Evolutionary conservation across 1,284 basidiomycete species (phyloP).

Genomic region (Ustilago xerochloae): DNA sequence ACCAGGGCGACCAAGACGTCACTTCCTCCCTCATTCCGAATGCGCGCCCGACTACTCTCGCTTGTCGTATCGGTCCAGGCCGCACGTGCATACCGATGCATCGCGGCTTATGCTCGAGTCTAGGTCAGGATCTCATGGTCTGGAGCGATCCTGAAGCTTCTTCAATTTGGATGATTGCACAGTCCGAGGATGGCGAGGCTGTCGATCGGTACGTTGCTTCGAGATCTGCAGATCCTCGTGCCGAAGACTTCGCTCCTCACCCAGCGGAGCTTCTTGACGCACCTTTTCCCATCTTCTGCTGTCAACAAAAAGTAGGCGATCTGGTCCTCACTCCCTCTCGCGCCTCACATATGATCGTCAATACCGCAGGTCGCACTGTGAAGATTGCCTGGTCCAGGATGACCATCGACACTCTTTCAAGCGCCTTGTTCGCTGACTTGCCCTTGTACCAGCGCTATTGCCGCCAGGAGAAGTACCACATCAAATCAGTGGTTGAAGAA

Average conservation of each 20-base stretch:
- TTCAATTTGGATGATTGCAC: slow-evolving; percentile 30
- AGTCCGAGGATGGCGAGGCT: slow-evolving; percentile 10
- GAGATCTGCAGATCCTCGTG: slow-evolving; percentile 18
- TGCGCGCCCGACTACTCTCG: slow-evolving; percentile 5
- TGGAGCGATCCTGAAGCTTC: slow-evolving; percentile 24
- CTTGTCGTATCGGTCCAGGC: slow-evolving; percentile 24
- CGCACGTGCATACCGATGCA: slow-evolving; percentile 21
- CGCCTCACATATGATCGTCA: slow-evolving; percentile 24
- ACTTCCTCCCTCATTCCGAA: background rate
- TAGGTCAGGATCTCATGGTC: slow-evolving; percentile 43
- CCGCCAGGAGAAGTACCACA: slow-evolving; percentile 16
- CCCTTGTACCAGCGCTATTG: slow-evolving; percentile 43
- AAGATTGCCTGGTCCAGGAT: slow-evolving; percentile 35
- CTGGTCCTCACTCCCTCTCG: slow-evolving; percentile 39
- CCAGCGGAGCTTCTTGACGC: slow-evolving; percentile 24
- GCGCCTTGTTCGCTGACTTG: slow-evolving; percentile 25
- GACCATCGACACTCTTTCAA: slow-evolving; percentile 26
- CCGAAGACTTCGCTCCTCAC: slow-evolving; percentile 10
- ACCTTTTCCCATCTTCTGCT: slow-evolving; percentile 22
- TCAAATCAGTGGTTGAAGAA: slow-evolving; percentile 30
- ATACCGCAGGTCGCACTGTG: slow-evolving; percentile 29
- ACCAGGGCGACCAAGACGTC: slow-evolving; percentile 25
- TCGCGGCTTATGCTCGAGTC: slow-evolving; percentile 34
- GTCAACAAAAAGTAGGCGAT: slow-evolving; percentile 34
- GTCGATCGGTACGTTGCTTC: slow-evolving; percentile 22